These are phyloP conservation scores for Schwanniomyces sp. DNA, from an alignment of 805 yeast species.

Conservation along the genomic window DNA sequence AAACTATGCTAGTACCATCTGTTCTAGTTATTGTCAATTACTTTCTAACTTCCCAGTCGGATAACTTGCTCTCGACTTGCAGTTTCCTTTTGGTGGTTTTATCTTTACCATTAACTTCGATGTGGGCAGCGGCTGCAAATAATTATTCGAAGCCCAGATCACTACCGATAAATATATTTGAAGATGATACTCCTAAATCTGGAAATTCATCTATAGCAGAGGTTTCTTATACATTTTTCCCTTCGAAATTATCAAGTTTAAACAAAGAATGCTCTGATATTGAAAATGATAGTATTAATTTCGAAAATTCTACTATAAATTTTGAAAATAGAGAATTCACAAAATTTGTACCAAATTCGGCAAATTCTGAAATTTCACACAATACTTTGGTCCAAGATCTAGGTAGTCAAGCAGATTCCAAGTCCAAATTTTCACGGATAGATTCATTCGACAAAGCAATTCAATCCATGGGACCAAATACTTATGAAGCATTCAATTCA, in stretches of 20 bases:
- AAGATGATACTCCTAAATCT: neutral
- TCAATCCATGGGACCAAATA: slow-evolving; percentile 4
- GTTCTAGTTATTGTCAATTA: slow-evolving; percentile 58
- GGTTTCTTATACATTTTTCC: slow-evolving; percentile 9
- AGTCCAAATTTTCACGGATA: neutral
- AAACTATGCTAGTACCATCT: slow-evolving; percentile 80
- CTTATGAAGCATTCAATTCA: slow-evolving; percentile 6
- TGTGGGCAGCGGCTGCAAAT: slow-evolving; percentile 83
- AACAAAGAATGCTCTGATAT: slow-evolving; percentile 1
- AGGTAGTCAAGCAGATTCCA: neutral
- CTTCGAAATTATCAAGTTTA: slow-evolving; percentile 9
- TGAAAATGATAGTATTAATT: slow-evolving; percentile 3
- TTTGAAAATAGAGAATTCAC: neutral
- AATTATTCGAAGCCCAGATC: slow-evolving; percentile 31
- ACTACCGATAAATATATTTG: slow-evolving; percentile 10
- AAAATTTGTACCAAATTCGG: neutral
- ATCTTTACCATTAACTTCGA: slow-evolving; percentile 77
- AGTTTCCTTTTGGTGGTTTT: slow-evolving; percentile 64
- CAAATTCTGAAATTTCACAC: neutral
- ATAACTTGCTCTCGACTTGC: slow-evolving; percentile 46
- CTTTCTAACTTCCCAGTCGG: slow-evolving; percentile 22
- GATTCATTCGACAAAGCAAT: slow-evolving; percentile 8
- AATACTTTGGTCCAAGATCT: neutral
- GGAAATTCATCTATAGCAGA: slow-evolving; percentile 3
- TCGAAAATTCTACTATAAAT: slow-evolving; percentile 1